Base-by-base conservation (phyloP, 2,329 filamentous ascomycete species). In the Pseudogymnoascus sp. region DNA sequence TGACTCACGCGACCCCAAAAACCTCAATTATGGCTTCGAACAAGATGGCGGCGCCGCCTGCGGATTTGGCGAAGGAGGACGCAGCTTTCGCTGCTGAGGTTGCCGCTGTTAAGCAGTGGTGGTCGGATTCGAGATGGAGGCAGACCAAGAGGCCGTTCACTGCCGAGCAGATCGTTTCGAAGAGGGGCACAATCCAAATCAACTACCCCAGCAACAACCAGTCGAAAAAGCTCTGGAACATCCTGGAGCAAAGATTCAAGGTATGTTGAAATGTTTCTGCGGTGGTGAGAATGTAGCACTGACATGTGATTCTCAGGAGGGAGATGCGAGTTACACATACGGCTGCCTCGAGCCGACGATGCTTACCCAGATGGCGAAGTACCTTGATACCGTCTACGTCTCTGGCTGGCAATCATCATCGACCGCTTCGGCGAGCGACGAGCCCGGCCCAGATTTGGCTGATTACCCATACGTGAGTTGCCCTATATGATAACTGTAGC, bases 291-390 rank as follows among this genome's bases (percentile, higher is more conserved):
- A 40, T 50, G 63, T 56, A 59, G 11, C 11, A 21, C 67, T 70
- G 56, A 72, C 63, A 56, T 35, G 33, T 31, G 53, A 31, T 25
- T 18, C 11, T 25, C 37, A 96, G 90, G 89, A 83, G 73, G 85
- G 86, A 71, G 89, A 94, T 73, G 90, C 90, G 59, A 95, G 91
- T 77, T 96, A 88, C 80, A 99, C 94, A 64, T 99, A 97, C 74
- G 94, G 94, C 72, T 97, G 94, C 78, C 82, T 99, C 68, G 94
- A 99, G 74, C 94, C 94, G 10, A 96, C 96, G 63, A 97, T 97
- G 90, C 84, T 99, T 75, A 97, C 94, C 28, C 94, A 99, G 77
- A 99, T 99, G 94, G 93, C 93, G 71, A 96, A 97, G 78, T 97
- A 95, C 77, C 83, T 99, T 66, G 94, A 99, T 74, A 99, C 94